Base-by-base conservation (phyloP, 202 grass and related monocot species). In the Musa balbisiana region DNA sequence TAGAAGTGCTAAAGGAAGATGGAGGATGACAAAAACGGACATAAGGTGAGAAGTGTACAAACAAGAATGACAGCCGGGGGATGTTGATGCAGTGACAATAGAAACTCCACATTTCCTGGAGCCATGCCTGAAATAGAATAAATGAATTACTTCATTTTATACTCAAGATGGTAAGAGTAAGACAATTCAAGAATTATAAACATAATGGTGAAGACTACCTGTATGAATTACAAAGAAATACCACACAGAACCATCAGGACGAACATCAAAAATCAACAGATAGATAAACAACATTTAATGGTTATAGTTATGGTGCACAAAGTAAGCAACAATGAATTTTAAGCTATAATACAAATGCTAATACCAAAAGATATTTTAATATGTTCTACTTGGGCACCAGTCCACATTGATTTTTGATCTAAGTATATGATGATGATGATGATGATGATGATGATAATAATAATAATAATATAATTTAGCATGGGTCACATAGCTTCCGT, bases 41-140 rank as follows among this genome's bases (percentile, higher is more conserved):
- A 85, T 64, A 77, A 84, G 74, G 74, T 70, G 68, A 82, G 81
- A 83, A 86, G 84, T 91, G 82, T 87, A 89, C 93, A 97, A 72
- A 97, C 94, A 93, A 97, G 87, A 89, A 97, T 83, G 78, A 97
- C 70, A 1, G 85, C 83, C 73, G 93, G 77, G 19, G 94, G 94
- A 68, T 79, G 86, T 29, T 84, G 86, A 84, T 83, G 78, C 64
- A 91, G 66, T 72, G 87, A 89, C 68, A 89, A 56, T 13, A 86
- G 87, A 76, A 75, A 73, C 84, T 97, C 86, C 76, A 91, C 51
- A 75, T 89, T 79, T 88, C 79, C 82, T 62, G 83, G 79, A 76
- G 83, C 54, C 33, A 62, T 72, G 67, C 84, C 94, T 97, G 86
- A 74, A 89, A 83, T 25, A 82, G 49, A 67, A 84, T 20, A 84